Conservation (phyloP, 768 basidiomycete genomes). For the Naganishia randhawae region DNA sequence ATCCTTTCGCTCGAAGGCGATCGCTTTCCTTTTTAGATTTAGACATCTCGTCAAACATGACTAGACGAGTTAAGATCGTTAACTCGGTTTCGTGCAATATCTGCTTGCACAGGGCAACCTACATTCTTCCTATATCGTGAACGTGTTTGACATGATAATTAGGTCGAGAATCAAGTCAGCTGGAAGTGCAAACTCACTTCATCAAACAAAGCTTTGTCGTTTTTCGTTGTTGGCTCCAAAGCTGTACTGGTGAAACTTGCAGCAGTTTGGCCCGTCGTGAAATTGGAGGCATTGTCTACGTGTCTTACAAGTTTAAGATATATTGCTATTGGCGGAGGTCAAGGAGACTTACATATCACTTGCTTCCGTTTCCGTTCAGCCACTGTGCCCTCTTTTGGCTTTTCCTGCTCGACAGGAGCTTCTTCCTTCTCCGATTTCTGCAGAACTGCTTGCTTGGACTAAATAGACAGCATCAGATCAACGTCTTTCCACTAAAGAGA, state of each 20-base stretch:
- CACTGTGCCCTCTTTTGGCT: slow-evolving; percentile 30
- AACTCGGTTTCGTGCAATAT: not conserved
- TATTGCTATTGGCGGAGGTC: not conserved
- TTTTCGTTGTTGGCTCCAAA: slow-evolving; percentile 67
- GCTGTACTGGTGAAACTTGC: slow-evolving; percentile 93
- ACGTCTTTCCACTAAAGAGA: not conserved
- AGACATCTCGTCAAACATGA: slow-evolving; percentile 93
- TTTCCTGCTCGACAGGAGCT: slow-evolving; percentile 24
- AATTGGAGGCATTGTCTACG: slow-evolving; percentile 57
- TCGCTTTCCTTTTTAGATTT: slow-evolving; percentile 86
- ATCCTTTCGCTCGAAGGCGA: slow-evolving; percentile 82
- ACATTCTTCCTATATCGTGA: slow-evolving; percentile 65
- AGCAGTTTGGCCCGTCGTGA: slow-evolving; percentile 71
- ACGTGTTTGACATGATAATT: slow-evolving; percentile 28
- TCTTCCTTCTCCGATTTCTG: slow-evolving; percentile 26
- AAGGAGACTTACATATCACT: slow-evolving; percentile 24
- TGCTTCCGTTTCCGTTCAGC: slow-evolving; percentile 28
- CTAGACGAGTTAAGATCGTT: slow-evolving; percentile 28
- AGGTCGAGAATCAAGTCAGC: not conserved
- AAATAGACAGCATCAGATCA: not conserved
- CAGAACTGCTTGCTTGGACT: slow-evolving; percentile 3
- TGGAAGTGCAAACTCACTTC: no score
- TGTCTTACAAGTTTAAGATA: not conserved
- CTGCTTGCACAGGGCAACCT: slow-evolving; percentile 17
- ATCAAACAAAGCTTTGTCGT: slow-evolving; percentile 86